A percentile compares a stretch with the other conserved stretches of the same genome.
Conservation (phyloP, 495 filamentous ascomycete genomes). For the Umbilicaria muhlenbergii region DNA sequence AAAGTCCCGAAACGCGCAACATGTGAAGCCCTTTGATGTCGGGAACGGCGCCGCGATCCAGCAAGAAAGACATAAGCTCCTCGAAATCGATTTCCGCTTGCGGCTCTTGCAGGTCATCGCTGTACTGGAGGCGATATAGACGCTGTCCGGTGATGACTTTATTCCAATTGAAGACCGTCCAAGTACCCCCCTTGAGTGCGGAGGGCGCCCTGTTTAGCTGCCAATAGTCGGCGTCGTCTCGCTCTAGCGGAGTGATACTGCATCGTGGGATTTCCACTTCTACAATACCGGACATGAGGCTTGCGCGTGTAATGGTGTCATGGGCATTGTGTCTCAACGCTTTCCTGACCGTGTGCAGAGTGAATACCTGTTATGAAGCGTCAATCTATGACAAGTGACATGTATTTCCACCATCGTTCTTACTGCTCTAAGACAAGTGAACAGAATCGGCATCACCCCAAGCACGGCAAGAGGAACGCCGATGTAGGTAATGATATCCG, state of each 20-base stretch:
- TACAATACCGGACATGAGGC: constrained; percentile 47
- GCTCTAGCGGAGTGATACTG: constrained; percentile 41
- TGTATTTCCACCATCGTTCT: too few relatives aligned
- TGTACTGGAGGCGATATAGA: constrained; percentile 45
- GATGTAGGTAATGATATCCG: constrained; percentile 37
- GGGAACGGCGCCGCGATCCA: constrained; percentile 47
- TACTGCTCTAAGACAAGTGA: constrained; percentile 31
- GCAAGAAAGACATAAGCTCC: constrained; percentile 40
- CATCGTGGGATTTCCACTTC: constrained; percentile 50
- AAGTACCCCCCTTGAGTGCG: constrained; percentile 40
- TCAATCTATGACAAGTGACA: too few relatives aligned
- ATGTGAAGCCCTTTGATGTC: constrained; percentile 41
- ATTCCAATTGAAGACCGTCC: constrained; percentile 51
- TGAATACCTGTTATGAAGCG: constrained; percentile 26
- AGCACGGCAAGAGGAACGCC: constrained; percentile 49
- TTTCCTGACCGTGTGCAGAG: constrained; percentile 38
- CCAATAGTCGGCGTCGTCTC: constrained; percentile 41
- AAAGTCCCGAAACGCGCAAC: constrained; percentile 40
- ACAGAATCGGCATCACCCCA: constrained; percentile 52
- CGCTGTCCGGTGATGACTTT: constrained; percentile 40
- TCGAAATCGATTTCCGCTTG: constrained; percentile 52
- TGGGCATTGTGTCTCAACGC: constrained; percentile 36
- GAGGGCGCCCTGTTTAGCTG: constrained; percentile 27
- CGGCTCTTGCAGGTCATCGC: constrained; percentile 46
- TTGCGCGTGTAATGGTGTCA: constrained; percentile 40